Evolutionary conservation across 2,329 filamentous ascomycete genomes (phyloP).

Genomic region (Colletotrichum sp.): DNA sequence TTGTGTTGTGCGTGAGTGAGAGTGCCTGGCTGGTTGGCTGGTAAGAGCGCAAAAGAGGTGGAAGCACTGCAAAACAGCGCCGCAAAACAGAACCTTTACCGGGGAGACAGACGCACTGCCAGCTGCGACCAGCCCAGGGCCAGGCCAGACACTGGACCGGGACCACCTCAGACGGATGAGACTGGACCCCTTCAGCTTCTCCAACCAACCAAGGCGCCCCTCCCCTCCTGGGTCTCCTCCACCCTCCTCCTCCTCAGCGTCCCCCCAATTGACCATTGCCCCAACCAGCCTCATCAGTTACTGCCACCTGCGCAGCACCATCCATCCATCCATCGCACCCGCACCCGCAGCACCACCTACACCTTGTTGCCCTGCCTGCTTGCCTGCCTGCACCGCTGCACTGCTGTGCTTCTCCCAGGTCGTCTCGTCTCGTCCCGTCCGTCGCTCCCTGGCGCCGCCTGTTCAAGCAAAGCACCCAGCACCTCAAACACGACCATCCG

Average conservation of each 20-base stretch:
- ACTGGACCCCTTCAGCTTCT: neutral
- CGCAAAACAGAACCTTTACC: neutral
- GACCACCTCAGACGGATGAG: neutral
- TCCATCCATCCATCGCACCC: neutral
- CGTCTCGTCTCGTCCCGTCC: constrained; percentile 1
- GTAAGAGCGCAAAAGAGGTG: neutral
- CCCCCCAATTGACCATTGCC: neutral
- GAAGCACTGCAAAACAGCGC: neutral
- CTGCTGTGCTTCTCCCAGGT: neutral
- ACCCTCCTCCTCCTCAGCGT: neutral
- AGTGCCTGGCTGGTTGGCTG: neutral
- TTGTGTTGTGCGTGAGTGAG: neutral
- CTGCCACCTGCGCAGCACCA: neutral
- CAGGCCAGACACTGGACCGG: neutral
- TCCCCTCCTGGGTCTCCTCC: neutral
- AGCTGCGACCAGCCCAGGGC: neutral
- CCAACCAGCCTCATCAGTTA: neutral
- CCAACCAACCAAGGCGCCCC: neutral
- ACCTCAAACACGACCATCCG: constrained; percentile 22
- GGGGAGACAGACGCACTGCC: neutral
- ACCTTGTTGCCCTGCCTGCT: neutral
- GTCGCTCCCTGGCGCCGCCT: constrained; percentile 9
- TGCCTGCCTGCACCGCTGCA: neutral
- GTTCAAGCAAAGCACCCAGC: constrained; percentile 9
- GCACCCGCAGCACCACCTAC: neutral